Percentiles rank a stretch among this genome's conserved stretches.
These are phyloP conservation scores for Lactarius akahatsu DNA, from an alignment of 768 basidiomycete genomes.

Conservation along the genomic window DNA sequence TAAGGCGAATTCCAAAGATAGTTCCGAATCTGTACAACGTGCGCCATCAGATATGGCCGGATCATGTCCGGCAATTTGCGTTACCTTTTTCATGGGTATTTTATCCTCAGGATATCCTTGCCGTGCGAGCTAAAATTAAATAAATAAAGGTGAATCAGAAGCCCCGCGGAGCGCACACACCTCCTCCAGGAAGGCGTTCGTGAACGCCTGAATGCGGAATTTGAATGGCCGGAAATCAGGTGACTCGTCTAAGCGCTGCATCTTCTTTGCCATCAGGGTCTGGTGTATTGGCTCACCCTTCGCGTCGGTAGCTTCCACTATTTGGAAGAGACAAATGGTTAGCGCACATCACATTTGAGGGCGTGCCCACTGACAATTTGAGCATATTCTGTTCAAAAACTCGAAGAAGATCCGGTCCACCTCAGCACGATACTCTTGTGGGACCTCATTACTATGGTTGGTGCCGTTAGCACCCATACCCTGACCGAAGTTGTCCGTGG, in stretches of 20 bases:
- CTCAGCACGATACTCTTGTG: constrained; percentile 74
- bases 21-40: constrained; percentile 69
- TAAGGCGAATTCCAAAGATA: constrained; percentile 95
- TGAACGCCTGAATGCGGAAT: constrained; percentile 98
- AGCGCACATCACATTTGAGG: constrained; percentile 21
- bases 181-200: constrained; percentile 91
- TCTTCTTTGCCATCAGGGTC: constrained; percentile 98
- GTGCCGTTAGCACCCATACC: constrained; percentile 30
- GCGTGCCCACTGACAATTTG: constrained; percentile 65
- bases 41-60: constrained; percentile 23
- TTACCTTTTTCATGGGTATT: constrained; percentile 94
- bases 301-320: constrained; percentile 89
- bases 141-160: constrained; percentile 14
- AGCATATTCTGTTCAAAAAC: constrained; percentile 85
- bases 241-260: constrained; percentile 95
- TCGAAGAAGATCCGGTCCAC: constrained; percentile 91
- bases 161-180: constrained; percentile 40
- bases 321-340: constrained; percentile 30
- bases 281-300: constrained; percentile 99
- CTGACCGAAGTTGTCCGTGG: constrained; percentile 31
- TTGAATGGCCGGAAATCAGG: constrained; percentile 98
- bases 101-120: constrained; percentile 92
- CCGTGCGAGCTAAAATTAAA: constrained; percentile 58
- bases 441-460: constrained; percentile 60
- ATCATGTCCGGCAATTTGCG: constrained; percentile 30